Evolutionary conservation across 1,139 yeast genomes (phyloP), one percentile per base, ranked within the genome.

Genomic region (Lodderomyces beijingensis): DNA sequence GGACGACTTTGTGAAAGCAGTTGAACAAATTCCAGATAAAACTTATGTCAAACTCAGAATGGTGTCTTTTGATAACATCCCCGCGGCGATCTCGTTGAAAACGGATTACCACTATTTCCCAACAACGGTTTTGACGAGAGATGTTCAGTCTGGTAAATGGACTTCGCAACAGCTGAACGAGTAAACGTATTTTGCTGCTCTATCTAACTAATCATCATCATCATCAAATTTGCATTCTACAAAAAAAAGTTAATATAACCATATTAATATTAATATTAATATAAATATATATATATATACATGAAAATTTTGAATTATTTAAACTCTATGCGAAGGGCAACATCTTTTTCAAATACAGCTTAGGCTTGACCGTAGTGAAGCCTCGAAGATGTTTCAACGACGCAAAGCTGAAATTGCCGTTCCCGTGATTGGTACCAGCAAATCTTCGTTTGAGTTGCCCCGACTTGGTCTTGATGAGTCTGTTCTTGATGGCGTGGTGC

Each of bases 41-140:
- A 77, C 89, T 3, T 88, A 88, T 49, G 83, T 86, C 45, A 84
- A 87, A 51, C 63, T 88, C 42, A 74, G 95, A 44, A 62, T 84
- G 31, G 91, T 87, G 28, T 79, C 94, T 1, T 86, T 83, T 56
- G 96, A 88, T 46, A 81, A 81, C 41, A 78, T 86, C 16, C 95
- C 95, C 10, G 74, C 79, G 47, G 95, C 96, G 2, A 79, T 83
- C 35, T 81, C 95, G 1, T 59, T 88, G 49, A 87, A 87, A 57
- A 86, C 95, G 1, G 86, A 86, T 53, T 85, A 86, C 49, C 96
- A 88, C 53, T 89, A 88, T 53, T 88, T 85, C 69, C 94, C 95
- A 27, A 87, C 95, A 1, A 69, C 76, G 14, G n/a, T 10, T 6
- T 23, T 23, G 12, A 70, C 65, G 42, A 73, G 70, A 45, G 66